Conservation (phyloP, 2,329 filamentous ascomycete genomes). For the Ceratocystis eucalypticola region DNA sequence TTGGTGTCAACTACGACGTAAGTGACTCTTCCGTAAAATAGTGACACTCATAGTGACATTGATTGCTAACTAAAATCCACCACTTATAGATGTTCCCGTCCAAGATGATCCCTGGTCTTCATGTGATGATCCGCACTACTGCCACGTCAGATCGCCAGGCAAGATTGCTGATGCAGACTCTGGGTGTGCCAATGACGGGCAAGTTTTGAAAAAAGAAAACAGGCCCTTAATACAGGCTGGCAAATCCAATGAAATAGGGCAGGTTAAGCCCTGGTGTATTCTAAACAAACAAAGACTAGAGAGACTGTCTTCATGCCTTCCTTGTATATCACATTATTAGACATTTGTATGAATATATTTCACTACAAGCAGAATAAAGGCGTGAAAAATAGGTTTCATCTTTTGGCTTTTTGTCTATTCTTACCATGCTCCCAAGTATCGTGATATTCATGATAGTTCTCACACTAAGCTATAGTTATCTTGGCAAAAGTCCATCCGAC, state of each 20-base stretch:
- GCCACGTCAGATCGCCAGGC: slow-evolving; percentile 78
- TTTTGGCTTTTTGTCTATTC: neutral
- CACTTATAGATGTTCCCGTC: slow-evolving; percentile 41
- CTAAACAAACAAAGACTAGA: neutral
- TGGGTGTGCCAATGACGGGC: slow-evolving; percentile 40
- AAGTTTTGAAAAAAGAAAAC: slow-evolving; percentile 16
- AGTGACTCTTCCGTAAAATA: slow-evolving; percentile 29
- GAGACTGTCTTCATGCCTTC: slow-evolving; percentile 7
- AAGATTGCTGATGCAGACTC: slow-evolving; percentile 52
- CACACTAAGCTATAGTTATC: slow-evolving; percentile 45
- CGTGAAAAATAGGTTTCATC: neutral
- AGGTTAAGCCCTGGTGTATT: neutral
- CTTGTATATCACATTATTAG: slow-evolving; percentile 17
- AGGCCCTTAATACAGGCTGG: neutral
- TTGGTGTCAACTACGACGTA: slow-evolving; percentile 90
- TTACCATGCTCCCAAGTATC: neutral
- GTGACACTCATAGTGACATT: neutral
- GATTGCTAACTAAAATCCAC: slow-evolving; percentile 15
- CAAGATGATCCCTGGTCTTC: slow-evolving; percentile 70
- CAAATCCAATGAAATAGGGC: neutral
- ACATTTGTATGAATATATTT: slow-evolving; percentile 12
- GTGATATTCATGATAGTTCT: neutral
- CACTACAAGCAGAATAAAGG: neutral
- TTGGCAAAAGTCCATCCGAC: slow-evolving; percentile 69
- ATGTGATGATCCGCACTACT: slow-evolving; percentile 72